Conservation (phyloP, 192 early-diverging fungal species). For the Diversispora eburnea region DNA sequence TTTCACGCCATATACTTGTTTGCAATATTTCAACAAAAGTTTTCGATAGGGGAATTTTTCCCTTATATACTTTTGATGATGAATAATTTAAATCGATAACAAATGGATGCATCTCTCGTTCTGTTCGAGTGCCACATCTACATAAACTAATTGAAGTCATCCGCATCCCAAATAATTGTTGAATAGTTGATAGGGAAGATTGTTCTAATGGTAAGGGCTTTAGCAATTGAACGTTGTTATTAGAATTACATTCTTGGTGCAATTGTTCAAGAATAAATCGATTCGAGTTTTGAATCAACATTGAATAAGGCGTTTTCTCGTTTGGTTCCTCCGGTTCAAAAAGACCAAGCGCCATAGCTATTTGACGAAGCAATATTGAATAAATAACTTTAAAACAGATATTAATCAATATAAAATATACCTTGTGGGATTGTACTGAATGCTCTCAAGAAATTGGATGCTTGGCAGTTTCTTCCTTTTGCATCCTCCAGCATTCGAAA, state of each 20-base stretch:
- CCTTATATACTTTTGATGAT: conserved; percentile 53
- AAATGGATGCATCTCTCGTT: conserved; percentile 68
- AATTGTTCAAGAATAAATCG: conserved; percentile 93
- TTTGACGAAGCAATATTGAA: background rate
- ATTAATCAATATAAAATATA: conserved; percentile 24
- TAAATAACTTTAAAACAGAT: background rate
- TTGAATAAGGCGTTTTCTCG: conserved; percentile 55
- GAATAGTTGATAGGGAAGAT: conserved; percentile 49
- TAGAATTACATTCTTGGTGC: conserved; percentile 63
- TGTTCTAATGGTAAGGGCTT: conserved; percentile 28
- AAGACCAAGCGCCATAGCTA: conserved; percentile 78
- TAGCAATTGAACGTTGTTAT: conserved; percentile 34
- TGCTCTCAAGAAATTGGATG: conserved; percentile 83
- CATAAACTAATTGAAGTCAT: conserved; percentile 59
- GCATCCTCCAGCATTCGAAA: conserved; percentile 89
- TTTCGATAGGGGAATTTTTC: conserved; percentile 30
- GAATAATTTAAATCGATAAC: conserved; percentile 83
- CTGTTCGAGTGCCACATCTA: conserved; percentile 57
- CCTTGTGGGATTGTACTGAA: conserved; percentile 83
- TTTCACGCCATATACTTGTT: conserved; percentile 61
- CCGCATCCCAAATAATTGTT: conserved; percentile 67
- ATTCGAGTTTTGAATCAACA: conserved; percentile 81
- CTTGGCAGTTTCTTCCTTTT: conserved; percentile 93
- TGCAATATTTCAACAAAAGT: conserved; percentile 52
- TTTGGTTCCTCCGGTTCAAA: conserved; percentile 80